Base-by-base conservation (phyloP, 495 filamentous ascomycete species). In the Penicillium cinerascens region DNA sequence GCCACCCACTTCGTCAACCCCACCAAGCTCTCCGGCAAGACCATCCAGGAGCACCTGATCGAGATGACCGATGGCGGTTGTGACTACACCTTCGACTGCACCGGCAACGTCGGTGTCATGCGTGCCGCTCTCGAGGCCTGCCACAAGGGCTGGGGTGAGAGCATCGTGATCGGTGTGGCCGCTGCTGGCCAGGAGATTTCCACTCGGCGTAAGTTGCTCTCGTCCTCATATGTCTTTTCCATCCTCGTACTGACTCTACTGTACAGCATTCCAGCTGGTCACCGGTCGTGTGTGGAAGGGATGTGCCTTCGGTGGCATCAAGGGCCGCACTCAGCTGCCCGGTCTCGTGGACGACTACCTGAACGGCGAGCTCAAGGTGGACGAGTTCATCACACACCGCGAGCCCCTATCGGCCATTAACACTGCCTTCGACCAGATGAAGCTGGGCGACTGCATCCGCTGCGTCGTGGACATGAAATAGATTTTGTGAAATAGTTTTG, bases 51-150 rank as follows among this genome's bases (percentile, higher is more conserved):
- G 62, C 80, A 89, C 74, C 78, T 98, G 51, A 85, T 97, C 58
- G 93, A 97, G 76, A 89, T 97, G 87, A 98, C 93, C n/a, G 93
- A 98, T 68, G 93, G 93, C 52, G 93, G 93, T 16, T 93, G 91
- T 66, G 93, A 98, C 76, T 98, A 97, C 76, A 98, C 93, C 42
- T 98, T 98, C 66, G 93, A 98, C 76, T 98, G 93, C 77, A 98
- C 93, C 4, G 93, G 93, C 17, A 97, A 97, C 63, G 91, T 96
- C 22, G 81, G 85, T 46, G 93, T 98, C 33, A 98, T 98, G 93
- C 83, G 93, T 52, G 88, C 88, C 25, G 93, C 93, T 41, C 82
- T 98, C 42, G 93, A 98, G 77, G 92, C 93, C 35, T 98, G 93
- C 75, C 95, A 98, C 74, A 98, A 98, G 82, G 93, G 93, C 26